A percentile compares a stretch with the other conserved stretches of the same genome.
phyloP scores from a whole-genome alignment of 179 eudicot species.

The Heliamphora pulchella region DNA sequence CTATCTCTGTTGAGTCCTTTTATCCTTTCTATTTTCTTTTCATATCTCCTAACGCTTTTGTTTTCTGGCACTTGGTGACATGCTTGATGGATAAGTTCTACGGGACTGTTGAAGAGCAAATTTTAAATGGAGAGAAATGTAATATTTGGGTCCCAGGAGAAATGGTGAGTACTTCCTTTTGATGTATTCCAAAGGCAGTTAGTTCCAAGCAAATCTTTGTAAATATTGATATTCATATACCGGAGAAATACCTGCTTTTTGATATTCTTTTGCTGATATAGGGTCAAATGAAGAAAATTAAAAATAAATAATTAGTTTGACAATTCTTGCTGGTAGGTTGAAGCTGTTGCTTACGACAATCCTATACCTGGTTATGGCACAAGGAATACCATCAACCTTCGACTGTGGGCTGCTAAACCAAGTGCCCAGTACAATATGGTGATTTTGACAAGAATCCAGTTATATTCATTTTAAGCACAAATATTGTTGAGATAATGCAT shows the following conservation, averaged over 20 bases:
- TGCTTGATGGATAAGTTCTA: constrained; percentile 21
- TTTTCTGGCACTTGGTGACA: not conserved
- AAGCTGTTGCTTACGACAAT: constrained; percentile 32
- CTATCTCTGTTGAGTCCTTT: constrained; percentile 8
- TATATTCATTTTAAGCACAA: constrained; percentile 1
- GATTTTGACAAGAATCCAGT: not conserved
- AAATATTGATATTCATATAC: too few species aligned
- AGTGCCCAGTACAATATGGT: constrained; percentile 27
- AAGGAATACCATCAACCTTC: constrained; percentile 27
- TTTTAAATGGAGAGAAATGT: constrained; percentile 21
- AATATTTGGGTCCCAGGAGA: constrained; percentile 30
- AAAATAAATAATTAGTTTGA: not conserved
- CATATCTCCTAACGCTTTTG: not conserved
- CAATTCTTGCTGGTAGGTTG: constrained; percentile 20
- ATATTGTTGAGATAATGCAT: not conserved
- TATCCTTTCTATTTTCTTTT: not conserved
- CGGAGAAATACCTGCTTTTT: not conserved
- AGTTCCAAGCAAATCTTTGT: too few species aligned
- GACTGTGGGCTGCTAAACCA: constrained; percentile 35
- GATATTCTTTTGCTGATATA: not conserved
- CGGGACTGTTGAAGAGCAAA: constrained; percentile 27
- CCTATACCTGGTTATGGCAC: constrained; percentile 34
- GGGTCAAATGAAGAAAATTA: not conserved
- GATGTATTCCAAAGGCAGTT: not conserved
- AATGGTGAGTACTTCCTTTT: constrained; percentile 16